Evolutionary conservation across 2,329 filamentous ascomycete genomes (phyloP), one percentile per base, ranked within the genome.

Genomic region (Aspergillus unguis): DNA sequence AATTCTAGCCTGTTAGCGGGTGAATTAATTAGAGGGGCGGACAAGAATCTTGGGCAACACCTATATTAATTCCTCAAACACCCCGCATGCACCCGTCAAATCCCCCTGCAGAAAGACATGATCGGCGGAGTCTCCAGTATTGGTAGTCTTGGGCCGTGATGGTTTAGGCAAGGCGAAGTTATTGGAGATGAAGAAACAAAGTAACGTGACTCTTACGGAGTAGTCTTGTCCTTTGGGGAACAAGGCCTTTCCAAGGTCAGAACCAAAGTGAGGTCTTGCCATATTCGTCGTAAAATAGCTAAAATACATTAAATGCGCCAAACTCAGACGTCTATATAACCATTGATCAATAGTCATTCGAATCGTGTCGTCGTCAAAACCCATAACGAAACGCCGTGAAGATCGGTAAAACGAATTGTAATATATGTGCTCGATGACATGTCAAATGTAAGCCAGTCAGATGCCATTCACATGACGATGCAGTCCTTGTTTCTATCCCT

Each of bases 401-500:
- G 29, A n/a, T 42, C 41, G 27, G 32, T 26, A 11, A 32, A 7
- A 44, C 27, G 11, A 23, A 6, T 32, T 44, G 23, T 43, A 27
- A 6, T 44, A 29, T 45, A 27, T 45, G 32, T 23, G 17, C 42
- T 44, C 40, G n/a, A 9, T 23, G n/a, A 5, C 17, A 28, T 8
- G 5, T 6, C 9, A 23, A 17, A 28, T n/a, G 32, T 40, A 10
- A 25, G 11, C 27, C 10, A 35, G 25, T 31, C 33, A 33, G 40
- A 38, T 23, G 29, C 42, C 23, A 33, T 68, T 41, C 61, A 75
- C 73, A 76, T 76, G 49, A 75, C 62, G 46, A 73, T 63, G 54
- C 74, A 76, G 48, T 75, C 73, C 58, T 72, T 74, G 54, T 67
- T 71, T 51, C 71, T 70, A 52, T 67, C 57, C 56, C 71, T 71